Evolutionary conservation across 257 asterid genomes (phyloP).

Genomic region (Solanum chaucha): DNA sequence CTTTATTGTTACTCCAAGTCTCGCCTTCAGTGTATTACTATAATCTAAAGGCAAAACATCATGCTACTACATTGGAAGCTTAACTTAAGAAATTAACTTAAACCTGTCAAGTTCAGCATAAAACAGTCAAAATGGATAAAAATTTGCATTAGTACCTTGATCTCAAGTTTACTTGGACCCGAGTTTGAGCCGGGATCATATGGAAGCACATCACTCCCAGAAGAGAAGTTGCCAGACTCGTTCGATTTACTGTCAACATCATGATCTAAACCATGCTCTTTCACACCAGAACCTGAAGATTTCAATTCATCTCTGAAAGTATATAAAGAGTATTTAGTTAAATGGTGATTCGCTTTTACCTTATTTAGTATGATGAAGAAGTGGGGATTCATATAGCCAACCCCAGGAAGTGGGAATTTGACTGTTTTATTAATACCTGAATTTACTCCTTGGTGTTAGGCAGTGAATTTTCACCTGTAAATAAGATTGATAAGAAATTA

Average conservation of each 20-base stretch:
- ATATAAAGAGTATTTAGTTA: slow-evolving; percentile 4
- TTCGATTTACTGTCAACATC: slow-evolving; percentile 19
- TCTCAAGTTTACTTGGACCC: slow-evolving; percentile 26
- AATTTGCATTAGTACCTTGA: slow-evolving; percentile 25
- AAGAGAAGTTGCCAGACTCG: slow-evolving; percentile 25
- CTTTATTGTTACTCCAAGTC: background rate
- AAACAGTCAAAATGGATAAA: background rate
- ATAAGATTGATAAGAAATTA: background rate
- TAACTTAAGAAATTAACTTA: background rate
- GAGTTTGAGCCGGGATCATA: slow-evolving; percentile 25
- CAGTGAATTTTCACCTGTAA: slow-evolving; percentile 75
- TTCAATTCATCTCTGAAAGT: slow-evolving; percentile 41
- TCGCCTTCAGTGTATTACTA: background rate
- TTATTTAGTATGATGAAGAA: background rate
- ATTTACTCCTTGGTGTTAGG: slow-evolving; percentile 37
- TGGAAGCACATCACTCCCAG: slow-evolving; percentile 14
- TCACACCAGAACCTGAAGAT: slow-evolving; percentile 19
- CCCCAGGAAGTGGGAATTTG: background rate
- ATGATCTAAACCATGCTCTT: slow-evolving; percentile 18
- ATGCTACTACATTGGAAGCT: background rate
- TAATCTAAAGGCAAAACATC: background rate
- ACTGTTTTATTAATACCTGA: slow-evolving; percentile 34
- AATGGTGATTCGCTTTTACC: background rate
- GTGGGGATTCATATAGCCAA: background rate
- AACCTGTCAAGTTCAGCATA: background rate